Evolutionary conservation across 176 grass and related monocot genomes (phyloP).

Genomic region (Carex pumila): DNA sequence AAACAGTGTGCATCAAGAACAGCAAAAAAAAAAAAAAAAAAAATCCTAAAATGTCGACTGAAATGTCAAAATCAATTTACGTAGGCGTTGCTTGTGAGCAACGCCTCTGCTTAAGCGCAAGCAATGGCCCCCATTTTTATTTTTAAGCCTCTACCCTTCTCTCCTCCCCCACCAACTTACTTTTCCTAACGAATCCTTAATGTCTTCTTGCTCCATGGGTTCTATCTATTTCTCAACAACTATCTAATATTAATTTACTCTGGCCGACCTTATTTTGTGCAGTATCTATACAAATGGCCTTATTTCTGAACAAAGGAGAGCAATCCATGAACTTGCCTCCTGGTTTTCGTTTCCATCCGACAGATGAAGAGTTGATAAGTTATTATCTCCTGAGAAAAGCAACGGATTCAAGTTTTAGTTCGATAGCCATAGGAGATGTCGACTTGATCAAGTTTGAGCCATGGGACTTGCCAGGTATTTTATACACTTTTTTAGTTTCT

Average conservation of each 20-base stretch:
- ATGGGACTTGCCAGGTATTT: slow-evolving; percentile 52
- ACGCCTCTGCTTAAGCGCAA: slow-evolving; percentile 12
- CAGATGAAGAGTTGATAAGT: slow-evolving; percentile 52
- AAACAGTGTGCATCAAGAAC: neutral
- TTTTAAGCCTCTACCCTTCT: slow-evolving; percentile 1
- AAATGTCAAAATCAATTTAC: slow-evolving; percentile 5
- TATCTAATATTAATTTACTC: neutral
- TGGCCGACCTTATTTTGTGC: neutral
- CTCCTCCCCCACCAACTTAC: slow-evolving; percentile 4
- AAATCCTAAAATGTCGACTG: neutral
- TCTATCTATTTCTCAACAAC: neutral
- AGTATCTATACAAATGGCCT: neutral
- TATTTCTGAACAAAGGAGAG: slow-evolving; percentile 4
- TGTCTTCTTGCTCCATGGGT: neutral
- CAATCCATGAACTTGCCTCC: slow-evolving; percentile 28
- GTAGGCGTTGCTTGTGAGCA: slow-evolving; percentile 1
- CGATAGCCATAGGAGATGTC: slow-evolving; percentile 31
- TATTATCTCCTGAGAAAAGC: slow-evolving; percentile 53
- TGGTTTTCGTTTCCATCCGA: slow-evolving; percentile 60
- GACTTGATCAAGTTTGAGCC: slow-evolving; percentile 51
- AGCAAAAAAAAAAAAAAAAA: neutral
- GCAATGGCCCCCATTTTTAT: neutral
- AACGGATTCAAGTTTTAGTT: slow-evolving; percentile 30
- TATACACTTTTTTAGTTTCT: neutral
- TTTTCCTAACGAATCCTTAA: slow-evolving; percentile 6